Evolutionary conservation across 768 basidiomycete genomes (phyloP), one percentile per base, ranked within the genome.

Genomic region (Butyriboletus loyo): DNA sequence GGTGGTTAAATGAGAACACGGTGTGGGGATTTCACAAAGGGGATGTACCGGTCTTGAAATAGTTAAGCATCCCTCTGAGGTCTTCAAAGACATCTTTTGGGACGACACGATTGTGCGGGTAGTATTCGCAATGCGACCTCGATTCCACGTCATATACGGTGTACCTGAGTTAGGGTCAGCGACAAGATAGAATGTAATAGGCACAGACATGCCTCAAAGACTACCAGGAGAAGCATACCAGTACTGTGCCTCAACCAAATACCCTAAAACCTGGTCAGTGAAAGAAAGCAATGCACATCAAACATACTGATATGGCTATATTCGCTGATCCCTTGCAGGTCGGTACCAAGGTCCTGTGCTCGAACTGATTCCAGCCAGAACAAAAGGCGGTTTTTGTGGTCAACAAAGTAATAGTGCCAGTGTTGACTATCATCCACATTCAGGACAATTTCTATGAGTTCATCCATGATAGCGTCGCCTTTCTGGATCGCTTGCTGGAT

Each of bases 1-100:
- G 15, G 13, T 7, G 1, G 7, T 37, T 32, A 0, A 4, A 47
- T 52, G 5, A 37, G 27, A 39, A 44, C 10, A 39, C 2, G 2
- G 2, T 2, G 2, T 21, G 46, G 7, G 2, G 7, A 32, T 38
- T 46, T 36, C 2, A 47, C 8, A 27, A 34, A 31, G 3, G 15
- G 19, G 11, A 28, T n/a, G 21, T 24, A 62, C 60, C 59, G 0
- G 46, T 62, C 40, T 32, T 53, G 19, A 48, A 40, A 34, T 53
- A 50, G 14, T 62, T 62, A 11, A 62, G 60, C 55, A 62, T 60
- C 4, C 60, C 60, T 44, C 55, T 57, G 3, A 60, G 50, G 14
- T 46, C 39, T 27, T 42, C 47, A 17, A 61, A 50, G 7, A 51
- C 39, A 24, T 14, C 5, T n/a, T 36, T 30, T 2, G 55, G 50